These are phyloP conservation scores for Globisporangium uncinulatum DNA, from an alignment of 352 stramenopile species.

Conservation along the genomic window DNA sequence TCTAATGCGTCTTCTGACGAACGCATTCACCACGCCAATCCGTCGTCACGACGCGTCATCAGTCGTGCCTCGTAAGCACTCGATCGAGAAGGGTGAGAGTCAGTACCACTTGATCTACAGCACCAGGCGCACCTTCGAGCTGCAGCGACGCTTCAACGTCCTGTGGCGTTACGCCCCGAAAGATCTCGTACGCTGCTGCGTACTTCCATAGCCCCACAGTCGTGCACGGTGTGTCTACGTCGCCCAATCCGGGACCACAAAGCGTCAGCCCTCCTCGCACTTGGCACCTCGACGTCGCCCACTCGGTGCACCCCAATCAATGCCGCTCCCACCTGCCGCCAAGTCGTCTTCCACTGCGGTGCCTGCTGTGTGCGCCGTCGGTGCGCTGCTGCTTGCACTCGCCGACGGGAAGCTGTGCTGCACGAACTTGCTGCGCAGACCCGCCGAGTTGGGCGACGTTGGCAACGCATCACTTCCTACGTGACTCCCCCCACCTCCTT, in stretches of 20 bases:
- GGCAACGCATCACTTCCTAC: not conserved
- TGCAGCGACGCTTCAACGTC: conserved; percentile 53
- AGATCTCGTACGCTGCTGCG: conserved; percentile 51
- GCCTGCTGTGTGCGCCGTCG: conserved; percentile 15
- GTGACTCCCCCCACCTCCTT: too few relatives aligned
- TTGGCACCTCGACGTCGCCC: not conserved
- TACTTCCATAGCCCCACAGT: conserved; percentile 69
- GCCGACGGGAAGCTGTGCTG: conserved; percentile 15
- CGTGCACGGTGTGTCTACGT: conserved; percentile 55
- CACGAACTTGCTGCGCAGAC: conserved; percentile 15
- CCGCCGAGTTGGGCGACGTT: conserved; percentile 13
- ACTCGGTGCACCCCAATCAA: too few relatives aligned
- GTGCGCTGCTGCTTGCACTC: conserved; percentile 16
- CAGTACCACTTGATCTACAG: not conserved
- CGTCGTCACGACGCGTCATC: too few relatives aligned
- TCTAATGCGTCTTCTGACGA: not conserved
- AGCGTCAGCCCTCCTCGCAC: not conserved
- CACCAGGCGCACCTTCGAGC: conserved; percentile 37
- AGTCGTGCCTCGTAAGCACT: too few relatives aligned
- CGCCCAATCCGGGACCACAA: not conserved
- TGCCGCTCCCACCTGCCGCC: conserved; percentile 28
- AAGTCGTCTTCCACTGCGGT: conserved; percentile 66
- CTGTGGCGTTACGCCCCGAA: conserved; percentile 47
- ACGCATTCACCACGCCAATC: not conserved
- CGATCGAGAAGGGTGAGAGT: too few relatives aligned